Conservation (phyloP, 192 early-diverging fungal species). For the Entrophospora sp. region DNA sequence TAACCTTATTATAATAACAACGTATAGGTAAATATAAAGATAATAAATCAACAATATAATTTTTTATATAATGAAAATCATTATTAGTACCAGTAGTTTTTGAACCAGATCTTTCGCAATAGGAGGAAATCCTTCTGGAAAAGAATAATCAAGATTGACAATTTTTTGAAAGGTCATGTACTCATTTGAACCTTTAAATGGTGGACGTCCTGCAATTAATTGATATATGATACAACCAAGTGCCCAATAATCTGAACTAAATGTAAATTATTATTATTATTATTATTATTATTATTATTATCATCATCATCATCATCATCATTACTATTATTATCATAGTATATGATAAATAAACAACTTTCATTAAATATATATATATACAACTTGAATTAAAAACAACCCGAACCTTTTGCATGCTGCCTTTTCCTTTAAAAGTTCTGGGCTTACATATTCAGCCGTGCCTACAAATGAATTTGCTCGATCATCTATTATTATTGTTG, state of each 20-base stretch:
- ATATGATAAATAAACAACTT: background rate
- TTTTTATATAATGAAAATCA: background rate
- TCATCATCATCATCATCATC: no score
- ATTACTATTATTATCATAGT: no score
- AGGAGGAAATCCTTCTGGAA: conserved; percentile 68
- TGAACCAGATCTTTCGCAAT: conserved; percentile 69
- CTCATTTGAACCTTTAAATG: conserved; percentile 92
- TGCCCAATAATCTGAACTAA: conserved; percentile 72
- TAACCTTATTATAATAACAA: conserved; percentile 15
- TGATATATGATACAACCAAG: conserved; percentile 90
- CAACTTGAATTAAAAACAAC: background rate
- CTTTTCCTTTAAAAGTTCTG: conserved; percentile 88
- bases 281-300: background rate
- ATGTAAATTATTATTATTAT: background rate
- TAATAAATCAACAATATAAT: background rate
- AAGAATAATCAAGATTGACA: conserved; percentile 73
- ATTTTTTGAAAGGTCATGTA: conserved; percentile 97
- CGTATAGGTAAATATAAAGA: background rate
- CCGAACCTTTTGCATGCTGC: conserved; percentile 62
- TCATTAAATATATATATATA: background rate
- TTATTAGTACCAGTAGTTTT: conserved; percentile 47
- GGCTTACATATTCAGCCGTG: conserved; percentile 98
- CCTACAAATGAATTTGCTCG: conserved; percentile 90
- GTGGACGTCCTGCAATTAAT: conserved; percentile 77
- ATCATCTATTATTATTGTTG: conserved; percentile 21